These are phyloP conservation scores for Pseudonitzschia delicatissima DNA, from an alignment of 108 stramenopile genomes.

Conservation along the genomic window DNA sequence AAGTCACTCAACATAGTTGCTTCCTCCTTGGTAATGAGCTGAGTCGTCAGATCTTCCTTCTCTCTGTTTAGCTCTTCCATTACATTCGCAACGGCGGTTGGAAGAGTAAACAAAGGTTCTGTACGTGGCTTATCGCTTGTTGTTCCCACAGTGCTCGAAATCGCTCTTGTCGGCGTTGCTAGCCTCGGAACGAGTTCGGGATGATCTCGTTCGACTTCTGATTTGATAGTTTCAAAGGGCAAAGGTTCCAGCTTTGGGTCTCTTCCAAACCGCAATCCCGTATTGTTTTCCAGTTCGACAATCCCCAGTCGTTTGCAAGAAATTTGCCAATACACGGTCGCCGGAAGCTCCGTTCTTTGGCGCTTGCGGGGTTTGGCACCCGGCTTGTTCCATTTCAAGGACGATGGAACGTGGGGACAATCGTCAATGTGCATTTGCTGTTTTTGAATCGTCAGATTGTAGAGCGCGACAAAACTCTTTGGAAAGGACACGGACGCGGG, in stretches of 20 bases:
- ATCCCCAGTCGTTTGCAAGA: constrained; percentile 47
- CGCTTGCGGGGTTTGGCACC: constrained; percentile 7
- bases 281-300: constrained; percentile 17
- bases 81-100: neutral
- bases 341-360: constrained; percentile 7
- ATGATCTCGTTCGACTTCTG: constrained; percentile 21
- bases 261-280: constrained; percentile 45
- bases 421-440: constrained; percentile 49
- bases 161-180: neutral
- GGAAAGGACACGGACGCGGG: constrained; percentile 48
- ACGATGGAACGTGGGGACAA: constrained; percentile 43
- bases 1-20: constrained; percentile 30
- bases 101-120: neutral
- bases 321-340: constrained; percentile 41
- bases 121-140: neutral
- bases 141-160: neutral
- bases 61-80: constrained; percentile 31
- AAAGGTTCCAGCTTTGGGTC: constrained; percentile 42
- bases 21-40: constrained; percentile 22
- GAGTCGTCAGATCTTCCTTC: constrained; percentile 11
- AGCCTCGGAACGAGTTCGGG: constrained; percentile 6
- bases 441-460: constrained; percentile 39
- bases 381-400: neutral
- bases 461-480: constrained; percentile 33
- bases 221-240: constrained; percentile 32